Evolutionary conservation across 2,329 filamentous ascomycete species (phyloP), one percentile per base, ranked within the genome.

Genomic region (Graphilbum ipis-grandicollis): DNA sequence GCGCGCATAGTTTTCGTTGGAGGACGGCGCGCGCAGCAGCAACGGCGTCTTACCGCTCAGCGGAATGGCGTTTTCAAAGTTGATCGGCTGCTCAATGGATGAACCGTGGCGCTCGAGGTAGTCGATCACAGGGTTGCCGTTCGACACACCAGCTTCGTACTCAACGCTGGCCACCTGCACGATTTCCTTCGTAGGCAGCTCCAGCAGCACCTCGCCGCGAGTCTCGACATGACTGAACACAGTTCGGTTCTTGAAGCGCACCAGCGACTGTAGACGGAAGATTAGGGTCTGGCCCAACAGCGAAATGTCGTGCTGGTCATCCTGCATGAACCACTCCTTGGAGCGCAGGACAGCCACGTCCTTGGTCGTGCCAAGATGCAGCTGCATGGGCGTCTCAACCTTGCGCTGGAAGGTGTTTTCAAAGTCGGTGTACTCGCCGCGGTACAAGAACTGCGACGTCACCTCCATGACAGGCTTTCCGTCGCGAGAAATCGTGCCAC

Each of bases 341-440:
- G 88, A 94, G 50, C 81, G 80, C 35, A 98, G 69, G 18, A 98
- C 79, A 33, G 90, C 88, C 30, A 98, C 77, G 49, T 98, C 92
- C 62, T 90, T 93, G 52, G 72, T 78, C 3, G 84, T 86, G 13
- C 68, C 76, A 34, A 98, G 71, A 52, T 93, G 80, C 21, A 98
- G 66, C 59, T 98, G 82, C 68, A 96, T 90, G 1, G 88, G 86
- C 2, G 82, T 93, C 63, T 98, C 90, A 7, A 77, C 73, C 71
- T 94, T 96, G 54, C 90, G 81, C 62, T 96, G 86, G 75, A 98
- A 98, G 7, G 92, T 98, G 62, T 93, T 98, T 62, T 94, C 81
- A 49, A 75, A 98, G 57, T 98, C 92, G 39, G 71, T 80, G 62
- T 98, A 98, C 22, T 69, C 68, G 39, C 90, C 90, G 35, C 92